Base-by-base conservation (phyloP, 192 early-diverging fungal species). In the Globomyces pollinis-pini region DNA sequence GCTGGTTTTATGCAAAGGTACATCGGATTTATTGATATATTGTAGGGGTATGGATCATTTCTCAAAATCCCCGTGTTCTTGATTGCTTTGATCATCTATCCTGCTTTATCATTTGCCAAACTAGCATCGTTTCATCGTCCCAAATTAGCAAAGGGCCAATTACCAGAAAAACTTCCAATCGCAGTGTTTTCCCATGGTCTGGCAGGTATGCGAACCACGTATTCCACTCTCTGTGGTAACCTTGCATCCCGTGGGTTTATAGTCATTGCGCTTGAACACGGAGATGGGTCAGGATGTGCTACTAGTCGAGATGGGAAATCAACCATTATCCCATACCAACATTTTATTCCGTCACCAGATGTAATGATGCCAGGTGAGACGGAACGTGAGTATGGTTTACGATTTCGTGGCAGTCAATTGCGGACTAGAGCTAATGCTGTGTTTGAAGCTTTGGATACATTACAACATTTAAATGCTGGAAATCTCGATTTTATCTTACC, bases 171-270 rank as follows among this genome's bases (percentile, higher is more conserved):
- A 32, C 21, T 70, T 26, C 71, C 71, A 8, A 43, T 58, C 1
- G 50, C 63, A 12, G 32, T 74, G 21, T 77, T 77, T 32, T 65
- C 63, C 15, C 76, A 78, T 41, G 76, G 76, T 18, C 59, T 78
- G 9, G 76, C 62, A 24, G 76, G 76, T 4, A 78, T 58, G 43
- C 53, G 67, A 13, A 76, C 74, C 21, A 73, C 67, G 13, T 78
- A 78, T 44, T 66, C 67, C 1, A 32, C 41, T 18, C 38, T 67
- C 32, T 64, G 65, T 38, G 64, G 70, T 8, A 62, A 59, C 38
- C 39, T 71, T 31, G 74, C 74, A 1, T 50, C 61, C 16, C 45
- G 63, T 3, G 74, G 74, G 7, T 66, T 66, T 31, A 45, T 76
- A 11, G 70, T 70, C 11, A 54, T 54, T 8, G 53, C 65, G 0